These are phyloP conservation scores for Gilbertella persicaria DNA, from an alignment of 371 early-diverging fungal genomes.

Conservation along the genomic window DNA sequence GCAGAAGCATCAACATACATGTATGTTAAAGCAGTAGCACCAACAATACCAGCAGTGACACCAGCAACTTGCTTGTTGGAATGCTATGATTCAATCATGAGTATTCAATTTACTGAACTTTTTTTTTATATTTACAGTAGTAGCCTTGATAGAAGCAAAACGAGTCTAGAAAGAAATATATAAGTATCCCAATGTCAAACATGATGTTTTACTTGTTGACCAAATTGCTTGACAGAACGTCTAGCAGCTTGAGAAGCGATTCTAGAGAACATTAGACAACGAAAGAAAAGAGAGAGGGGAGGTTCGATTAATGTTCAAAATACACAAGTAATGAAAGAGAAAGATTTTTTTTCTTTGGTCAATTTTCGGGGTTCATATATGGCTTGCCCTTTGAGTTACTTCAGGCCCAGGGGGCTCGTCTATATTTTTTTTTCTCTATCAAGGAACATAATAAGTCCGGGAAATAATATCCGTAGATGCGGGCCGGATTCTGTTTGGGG, in stretches of 20 bases:
- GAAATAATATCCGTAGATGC: too few relatives aligned
- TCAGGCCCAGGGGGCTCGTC: too few relatives aligned
- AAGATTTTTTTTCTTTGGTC: background rate
- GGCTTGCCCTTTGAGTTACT: too few relatives aligned
- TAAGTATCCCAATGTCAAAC: background rate
- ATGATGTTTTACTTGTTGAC: slow-evolving; percentile 15
- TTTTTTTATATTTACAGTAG: background rate
- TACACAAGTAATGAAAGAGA: background rate
- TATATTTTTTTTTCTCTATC: too few relatives aligned
- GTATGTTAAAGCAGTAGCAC: slow-evolving; percentile 58
- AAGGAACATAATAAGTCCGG: too few relatives aligned
- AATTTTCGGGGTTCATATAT: too few relatives aligned
- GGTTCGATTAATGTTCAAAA: slow-evolving; percentile 4
- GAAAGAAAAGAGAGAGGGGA: slow-evolving; percentile 15
- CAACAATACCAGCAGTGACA: slow-evolving; percentile 61
- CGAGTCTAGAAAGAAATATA: background rate
- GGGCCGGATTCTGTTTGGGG: too few relatives aligned
- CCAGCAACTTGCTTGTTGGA: background rate
- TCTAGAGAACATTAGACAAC: slow-evolving; percentile 20
- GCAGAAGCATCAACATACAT: slow-evolving; percentile 60
- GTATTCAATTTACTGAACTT: too few relatives aligned
- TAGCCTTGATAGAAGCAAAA: background rate
- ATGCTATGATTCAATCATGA: too few relatives aligned
- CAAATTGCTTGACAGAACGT: slow-evolving; percentile 23
- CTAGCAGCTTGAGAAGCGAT: slow-evolving; percentile 27